phyloP scores from a whole-genome alignment of 345 rosid species.

The Mangifera indica region DNA sequence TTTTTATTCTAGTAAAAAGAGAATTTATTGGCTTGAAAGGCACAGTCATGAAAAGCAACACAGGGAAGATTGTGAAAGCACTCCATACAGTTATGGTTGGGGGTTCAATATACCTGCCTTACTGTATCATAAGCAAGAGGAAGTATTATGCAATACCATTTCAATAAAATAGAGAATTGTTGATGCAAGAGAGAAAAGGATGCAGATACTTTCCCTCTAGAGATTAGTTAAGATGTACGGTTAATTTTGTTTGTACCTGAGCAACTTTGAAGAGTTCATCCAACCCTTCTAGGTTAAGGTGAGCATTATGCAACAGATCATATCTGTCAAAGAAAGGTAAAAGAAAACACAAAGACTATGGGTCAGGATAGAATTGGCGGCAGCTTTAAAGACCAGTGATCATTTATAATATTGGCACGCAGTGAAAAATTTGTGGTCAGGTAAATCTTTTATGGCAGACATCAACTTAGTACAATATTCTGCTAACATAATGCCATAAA shows the following conservation, averaged over 20 bases:
- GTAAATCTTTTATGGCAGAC: not conserved
- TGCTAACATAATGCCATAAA: not conserved
- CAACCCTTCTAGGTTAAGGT: constrained; percentile 82
- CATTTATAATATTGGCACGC: not conserved
- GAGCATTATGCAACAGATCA: constrained; percentile 94
- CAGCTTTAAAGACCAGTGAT: not conserved
- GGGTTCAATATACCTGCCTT: not conserved
- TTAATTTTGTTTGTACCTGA: constrained; percentile 52
- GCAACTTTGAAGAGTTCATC: constrained; percentile 89
- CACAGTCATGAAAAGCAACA: not conserved
- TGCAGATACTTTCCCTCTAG: not conserved
- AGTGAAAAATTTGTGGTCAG: not conserved
- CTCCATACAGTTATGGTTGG: not conserved
- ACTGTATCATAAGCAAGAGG: not conserved
- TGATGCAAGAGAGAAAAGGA: not conserved
- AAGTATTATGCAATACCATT: not conserved
- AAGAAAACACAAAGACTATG: constrained; percentile 6
- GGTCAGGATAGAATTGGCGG: not conserved
- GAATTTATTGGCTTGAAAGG: not conserved
- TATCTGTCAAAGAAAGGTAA: constrained; percentile 48
- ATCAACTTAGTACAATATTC: not conserved
- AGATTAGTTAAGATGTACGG: not conserved
- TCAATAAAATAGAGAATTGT: not conserved
- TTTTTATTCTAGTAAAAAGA: not conserved
- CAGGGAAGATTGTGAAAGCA: not conserved